These are phyloP conservation scores for Cenococcum geophilum DNA, from an alignment of 495 filamentous ascomycete species.

Conservation along the genomic window DNA sequence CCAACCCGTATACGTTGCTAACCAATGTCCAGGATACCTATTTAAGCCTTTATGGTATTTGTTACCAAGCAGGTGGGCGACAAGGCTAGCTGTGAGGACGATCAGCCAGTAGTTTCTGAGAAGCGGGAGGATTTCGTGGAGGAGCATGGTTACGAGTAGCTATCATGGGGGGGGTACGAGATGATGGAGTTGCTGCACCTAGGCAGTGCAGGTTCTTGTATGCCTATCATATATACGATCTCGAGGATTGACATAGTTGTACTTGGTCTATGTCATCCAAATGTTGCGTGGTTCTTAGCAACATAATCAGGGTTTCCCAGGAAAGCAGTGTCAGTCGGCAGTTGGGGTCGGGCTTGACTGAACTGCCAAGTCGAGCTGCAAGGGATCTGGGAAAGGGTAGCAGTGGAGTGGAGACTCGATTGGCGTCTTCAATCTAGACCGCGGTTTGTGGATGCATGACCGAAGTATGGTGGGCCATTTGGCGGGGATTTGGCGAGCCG, in stretches of 20 bases:
- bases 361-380: neutral
- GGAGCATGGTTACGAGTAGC: neutral
- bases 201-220: neutral
- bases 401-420: neutral
- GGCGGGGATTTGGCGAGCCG: too few relatives aligned
- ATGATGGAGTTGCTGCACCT: neutral
- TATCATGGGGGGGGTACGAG: neutral
- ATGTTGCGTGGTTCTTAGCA: neutral
- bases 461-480: too few relatives aligned
- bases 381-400: neutral
- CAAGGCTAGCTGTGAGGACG: constrained; percentile 31
- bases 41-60: constrained; percentile 55
- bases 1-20: constrained; percentile 60
- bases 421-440: too few relatives aligned
- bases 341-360: neutral
- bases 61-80: constrained; percentile 49
- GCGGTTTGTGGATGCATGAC: too few relatives aligned
- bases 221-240: neutral
- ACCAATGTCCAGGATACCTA: constrained; percentile 60
- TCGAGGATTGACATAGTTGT: neutral
- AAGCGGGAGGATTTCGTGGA: constrained; percentile 11
- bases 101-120: constrained; percentile 48
- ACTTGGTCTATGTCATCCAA: neutral
- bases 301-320: neutral
- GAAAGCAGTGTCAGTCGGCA: neutral